Conservation (phyloP, 257 asterid species). For the Solanum chiquidenum region DNA sequence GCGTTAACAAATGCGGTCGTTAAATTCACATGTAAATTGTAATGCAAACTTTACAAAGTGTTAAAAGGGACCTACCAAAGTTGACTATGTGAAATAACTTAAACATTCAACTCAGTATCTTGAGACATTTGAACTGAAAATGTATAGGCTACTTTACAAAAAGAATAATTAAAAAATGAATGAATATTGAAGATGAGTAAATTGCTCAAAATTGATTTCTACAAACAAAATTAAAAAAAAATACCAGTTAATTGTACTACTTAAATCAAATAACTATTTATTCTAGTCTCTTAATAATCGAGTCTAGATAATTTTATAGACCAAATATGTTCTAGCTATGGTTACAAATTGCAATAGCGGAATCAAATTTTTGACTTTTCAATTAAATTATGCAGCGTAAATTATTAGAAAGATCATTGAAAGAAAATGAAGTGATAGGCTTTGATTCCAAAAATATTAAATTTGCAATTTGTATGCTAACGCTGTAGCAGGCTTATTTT, state of each 20-base stretch:
- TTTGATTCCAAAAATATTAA: not conserved
- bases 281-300: not conserved
- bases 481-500: not conserved
- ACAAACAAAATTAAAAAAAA: not conserved
- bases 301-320: not conserved
- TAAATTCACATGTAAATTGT: not conserved
- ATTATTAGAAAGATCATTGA: not conserved
- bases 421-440: not conserved
- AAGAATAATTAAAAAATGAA: not conserved
- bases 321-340: not conserved
- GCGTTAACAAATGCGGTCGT: not conserved
- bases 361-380: not conserved
- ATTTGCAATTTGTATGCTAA: not conserved
- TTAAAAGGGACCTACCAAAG: not conserved
- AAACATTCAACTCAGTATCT: not conserved
- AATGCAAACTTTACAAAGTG: not conserved
- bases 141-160: not conserved
- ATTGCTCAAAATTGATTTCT: not conserved
- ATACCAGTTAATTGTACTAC: not conserved
- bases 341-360: not conserved
- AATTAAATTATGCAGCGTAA: not conserved
- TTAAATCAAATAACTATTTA: not conserved
- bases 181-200: not conserved
- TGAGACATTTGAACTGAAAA: not conserved
- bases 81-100: not conserved